A percentile compares a stretch with the other conserved stretches of the same genome.
phyloP scores from a whole-genome alignment of 2,329 filamentous ascomycete species.

The Albophoma yamanashiensis region DNA sequence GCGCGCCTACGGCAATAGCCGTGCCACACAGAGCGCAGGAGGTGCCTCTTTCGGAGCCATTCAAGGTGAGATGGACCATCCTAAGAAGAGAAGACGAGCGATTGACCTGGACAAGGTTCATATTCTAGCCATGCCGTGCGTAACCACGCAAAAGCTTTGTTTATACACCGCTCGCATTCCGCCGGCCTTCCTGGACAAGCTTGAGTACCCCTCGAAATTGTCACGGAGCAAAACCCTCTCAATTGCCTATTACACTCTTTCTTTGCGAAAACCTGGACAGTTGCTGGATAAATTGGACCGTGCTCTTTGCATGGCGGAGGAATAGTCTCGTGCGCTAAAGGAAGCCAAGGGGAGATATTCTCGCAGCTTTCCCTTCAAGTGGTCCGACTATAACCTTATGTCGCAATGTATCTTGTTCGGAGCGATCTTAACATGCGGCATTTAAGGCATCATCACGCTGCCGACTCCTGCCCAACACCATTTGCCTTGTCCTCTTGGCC shows the following conservation, averaged over 20 bases:
- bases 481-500: too few species aligned
- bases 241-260: background rate
- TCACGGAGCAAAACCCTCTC: background rate
- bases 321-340: background rate
- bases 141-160: background rate
- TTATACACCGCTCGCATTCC: background rate
- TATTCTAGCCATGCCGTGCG: background rate
- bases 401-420: too few species aligned
- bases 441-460: too few species aligned
- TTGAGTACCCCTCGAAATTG: background rate
- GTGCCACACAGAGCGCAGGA: background rate
- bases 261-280: background rate
- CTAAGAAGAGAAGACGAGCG: background rate
- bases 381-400: background rate
- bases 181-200: background rate
- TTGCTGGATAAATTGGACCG: background rate
- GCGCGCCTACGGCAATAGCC: background rate
- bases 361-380: background rate
- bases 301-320: background rate
- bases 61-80: background rate
- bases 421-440: too few species aligned
- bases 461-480: too few species aligned
- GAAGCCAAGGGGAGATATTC: background rate
- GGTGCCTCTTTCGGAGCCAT: background rate
- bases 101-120: background rate